Conservation (phyloP, 1,139 yeast genomes). For the Torulaspora pretoriensis region DNA sequence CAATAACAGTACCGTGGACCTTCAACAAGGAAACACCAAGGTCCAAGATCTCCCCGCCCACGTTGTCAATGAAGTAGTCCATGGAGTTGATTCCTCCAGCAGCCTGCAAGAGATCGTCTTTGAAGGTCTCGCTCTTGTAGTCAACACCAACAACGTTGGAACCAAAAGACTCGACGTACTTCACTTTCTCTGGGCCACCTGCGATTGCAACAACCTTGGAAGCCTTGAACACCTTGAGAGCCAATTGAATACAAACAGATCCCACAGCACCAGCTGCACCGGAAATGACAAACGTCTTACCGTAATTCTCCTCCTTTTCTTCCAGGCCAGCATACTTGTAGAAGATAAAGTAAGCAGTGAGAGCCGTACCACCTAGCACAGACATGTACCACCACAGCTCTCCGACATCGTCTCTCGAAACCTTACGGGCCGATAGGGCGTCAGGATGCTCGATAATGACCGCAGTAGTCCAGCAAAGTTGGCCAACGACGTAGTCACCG, state of each 20-base stretch:
- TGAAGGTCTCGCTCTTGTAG: constrained; percentile 48
- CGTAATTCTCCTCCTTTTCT: constrained; percentile 34
- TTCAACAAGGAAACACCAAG: constrained; percentile 43
- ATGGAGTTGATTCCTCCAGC: constrained; percentile 43
- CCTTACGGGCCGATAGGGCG: constrained; percentile 14
- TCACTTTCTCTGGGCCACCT: constrained; percentile 55
- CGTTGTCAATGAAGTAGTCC: constrained; percentile 54
- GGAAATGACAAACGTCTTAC: constrained; percentile 48
- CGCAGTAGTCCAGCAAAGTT: constrained; percentile 44
- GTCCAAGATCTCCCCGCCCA: constrained; percentile 60
- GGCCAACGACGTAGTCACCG: constrained; percentile 45
- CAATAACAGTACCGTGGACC: constrained; percentile 46
- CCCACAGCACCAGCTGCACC: constrained; percentile 77
- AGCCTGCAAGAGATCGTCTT: constrained; percentile 43
- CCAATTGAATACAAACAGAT: constrained; percentile 55
- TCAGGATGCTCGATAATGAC: constrained; percentile 32
- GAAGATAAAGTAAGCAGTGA: constrained; percentile 62
- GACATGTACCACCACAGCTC: constrained; percentile 45
- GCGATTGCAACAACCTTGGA: constrained; percentile 60
- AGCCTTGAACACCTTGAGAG: constrained; percentile 51
- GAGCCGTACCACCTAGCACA: constrained; percentile 53
- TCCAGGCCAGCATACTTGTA: constrained; percentile 43
- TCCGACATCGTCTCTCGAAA: constrained; percentile 36
- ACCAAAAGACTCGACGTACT: constrained; percentile 53
- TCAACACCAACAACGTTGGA: constrained; percentile 51